Conservation (phyloP, 2,329 filamentous ascomycete genomes). For the Talaromyces pinophilus region DNA sequence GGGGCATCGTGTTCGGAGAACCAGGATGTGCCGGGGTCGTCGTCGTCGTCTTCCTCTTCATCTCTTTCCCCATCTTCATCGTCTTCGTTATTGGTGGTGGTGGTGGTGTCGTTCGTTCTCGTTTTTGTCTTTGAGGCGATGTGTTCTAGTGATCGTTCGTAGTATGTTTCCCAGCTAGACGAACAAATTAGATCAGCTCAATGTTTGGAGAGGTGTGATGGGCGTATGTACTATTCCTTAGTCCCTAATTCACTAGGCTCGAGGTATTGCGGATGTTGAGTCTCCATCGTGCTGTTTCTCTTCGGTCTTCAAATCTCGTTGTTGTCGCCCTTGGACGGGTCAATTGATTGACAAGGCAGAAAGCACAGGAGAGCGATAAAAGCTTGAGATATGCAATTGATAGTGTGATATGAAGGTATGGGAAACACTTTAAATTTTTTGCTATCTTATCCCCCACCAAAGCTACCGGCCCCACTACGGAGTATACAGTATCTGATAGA, state of each 20-base stretch:
- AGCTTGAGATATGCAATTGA: not conserved
- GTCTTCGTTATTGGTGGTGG: conserved; percentile 30
- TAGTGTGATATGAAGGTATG: too few relatives aligned
- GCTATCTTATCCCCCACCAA: conserved; percentile 11
- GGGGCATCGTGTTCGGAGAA: conserved; percentile 93
- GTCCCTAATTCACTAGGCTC: conserved; percentile 80
- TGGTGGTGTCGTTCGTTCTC: not conserved
- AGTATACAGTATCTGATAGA: not conserved
- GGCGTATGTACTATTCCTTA: conserved; percentile 74
- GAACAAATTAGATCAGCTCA: not conserved
- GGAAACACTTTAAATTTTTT: not conserved
- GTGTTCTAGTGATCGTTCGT: conserved; percentile 46
- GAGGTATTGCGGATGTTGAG: conserved; percentile 60
- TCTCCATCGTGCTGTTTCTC: not conserved
- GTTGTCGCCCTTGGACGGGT: not conserved
- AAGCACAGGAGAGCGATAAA: not conserved
- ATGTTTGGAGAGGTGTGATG: not conserved
- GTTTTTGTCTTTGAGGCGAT: conserved; percentile 34
- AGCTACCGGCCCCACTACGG: not conserved
- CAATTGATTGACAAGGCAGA: not conserved
- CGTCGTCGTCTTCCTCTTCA: conserved; percentile 67
- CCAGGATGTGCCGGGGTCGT: conserved; percentile 85
- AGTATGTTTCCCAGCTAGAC: conserved; percentile 64
- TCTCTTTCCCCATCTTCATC: conserved; percentile 68
- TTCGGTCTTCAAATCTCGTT: not conserved